phyloP scores from a whole-genome alignment of 129 eudicot species.

The Arctium lappa region DNA sequence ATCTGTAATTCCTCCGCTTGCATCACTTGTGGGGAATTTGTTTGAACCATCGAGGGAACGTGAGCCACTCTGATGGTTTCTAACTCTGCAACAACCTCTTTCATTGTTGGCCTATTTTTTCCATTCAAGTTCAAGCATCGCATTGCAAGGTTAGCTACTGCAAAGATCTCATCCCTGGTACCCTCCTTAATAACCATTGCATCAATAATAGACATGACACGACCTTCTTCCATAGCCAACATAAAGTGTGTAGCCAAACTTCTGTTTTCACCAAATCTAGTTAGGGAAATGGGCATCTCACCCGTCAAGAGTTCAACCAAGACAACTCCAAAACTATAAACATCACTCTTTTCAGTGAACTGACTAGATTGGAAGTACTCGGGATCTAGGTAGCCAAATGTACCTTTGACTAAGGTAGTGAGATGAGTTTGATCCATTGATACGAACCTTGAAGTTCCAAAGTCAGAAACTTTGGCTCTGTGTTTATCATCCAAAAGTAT shows the following conservation, averaged over 20 bases:
- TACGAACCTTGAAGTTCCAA: constrained; percentile 33
- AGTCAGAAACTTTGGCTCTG: constrained; percentile 29
- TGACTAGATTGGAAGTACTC: constrained; percentile 27
- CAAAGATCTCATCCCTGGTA: not conserved
- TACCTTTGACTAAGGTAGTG: constrained; percentile 27
- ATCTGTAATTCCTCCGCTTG: not conserved
- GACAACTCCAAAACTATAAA: constrained; percentile 31
- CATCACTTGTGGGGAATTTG: not conserved
- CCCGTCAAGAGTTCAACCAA: constrained; percentile 26
- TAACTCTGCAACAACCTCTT: constrained; percentile 14
- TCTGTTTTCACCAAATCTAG: constrained; percentile 7
- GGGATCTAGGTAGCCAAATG: constrained; percentile 29
- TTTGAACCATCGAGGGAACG: not conserved
- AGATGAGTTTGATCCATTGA: constrained; percentile 22
- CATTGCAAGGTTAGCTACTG: constrained; percentile 20
- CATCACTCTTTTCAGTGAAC: constrained; percentile 27
- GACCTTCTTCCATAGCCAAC: constrained; percentile 15
- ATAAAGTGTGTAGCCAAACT: constrained; percentile 12
- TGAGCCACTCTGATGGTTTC: constrained; percentile 11
- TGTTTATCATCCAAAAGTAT: constrained; percentile 31
- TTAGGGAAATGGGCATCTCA: not conserved
- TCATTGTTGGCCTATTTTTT: constrained; percentile 26
- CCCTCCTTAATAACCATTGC: constrained; percentile 14
- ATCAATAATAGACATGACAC: constrained; percentile 18
- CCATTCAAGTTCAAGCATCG: constrained; percentile 15